Evolutionary conservation across 78 protist genomes (phyloP), one percentile per base, ranked within the genome.

Genomic region (Guillardia theta): DNA sequence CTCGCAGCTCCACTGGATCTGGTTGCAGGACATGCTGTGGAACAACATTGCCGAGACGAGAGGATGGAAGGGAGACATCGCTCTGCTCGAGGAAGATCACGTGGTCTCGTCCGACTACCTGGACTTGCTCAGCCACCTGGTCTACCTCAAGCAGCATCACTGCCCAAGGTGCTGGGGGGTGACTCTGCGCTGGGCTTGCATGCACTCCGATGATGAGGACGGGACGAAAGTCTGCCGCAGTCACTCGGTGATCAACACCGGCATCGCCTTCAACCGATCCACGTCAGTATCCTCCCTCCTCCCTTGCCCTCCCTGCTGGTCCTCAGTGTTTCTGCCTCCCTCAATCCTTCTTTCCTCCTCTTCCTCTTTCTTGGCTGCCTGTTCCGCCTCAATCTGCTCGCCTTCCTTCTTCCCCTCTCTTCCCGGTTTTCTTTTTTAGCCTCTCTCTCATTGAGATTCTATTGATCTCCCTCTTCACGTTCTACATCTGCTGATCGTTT

Each of bases 91-190:
- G 39, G 90, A 78, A 30, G 90, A 78, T 30, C 90, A 78, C 48
- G 48, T 78, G 1, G 90, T 78, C 24, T 44, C 90, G 45, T 48
- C 50, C 18, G 90, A 78, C 90, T 78, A 78, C 90, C 90, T 78
- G 41, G 50, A 78, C 21, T 30, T 78, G 43, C 18, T 78, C 9
- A 8, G 30, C 37, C 50, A 8, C 6, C 48, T 78, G 90, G 18
- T 37, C 90, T 27, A 43, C 43, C 48, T 43, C 43, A 78, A 43
- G 50, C 37, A n/a, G 3, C 33, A 36, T 27, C 39, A 30, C 8
- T 78, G 90, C 90, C 45, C 50, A 22, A n/a, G n/a, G 53, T 78
- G 90, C 90, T 78, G 90, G 90, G 90, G 41, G 33, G 90, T 78
- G 45, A 24, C 41, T 36, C 53, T 78, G 44, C 18, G 39, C 24